Base-by-base conservation (phyloP, 305 asterid species). In the Solanum chacoense region DNA sequence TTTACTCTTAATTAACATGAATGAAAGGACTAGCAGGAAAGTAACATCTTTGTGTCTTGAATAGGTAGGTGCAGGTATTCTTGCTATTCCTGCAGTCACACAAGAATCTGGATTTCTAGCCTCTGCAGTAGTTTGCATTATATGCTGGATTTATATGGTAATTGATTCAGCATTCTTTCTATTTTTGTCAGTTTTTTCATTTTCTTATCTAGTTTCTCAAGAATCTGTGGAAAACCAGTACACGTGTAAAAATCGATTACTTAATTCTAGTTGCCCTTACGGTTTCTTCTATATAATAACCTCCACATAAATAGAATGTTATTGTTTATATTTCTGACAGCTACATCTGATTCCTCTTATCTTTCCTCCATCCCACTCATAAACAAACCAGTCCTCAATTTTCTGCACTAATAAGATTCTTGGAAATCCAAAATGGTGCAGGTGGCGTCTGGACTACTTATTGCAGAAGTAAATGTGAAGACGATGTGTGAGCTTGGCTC, bases 391-490 rank as follows among this genome's bases (percentile, higher is more conserved):
- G 65, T 78, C 88, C 78, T 79, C 35, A 11, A 32, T 81, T 89
- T 73, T 37, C 75, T 28, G 80, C 73, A 65, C 50, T 78, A 87
- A 36, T 87, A 50, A 90, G 85, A 63, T 79, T 20, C 55, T 87
- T 87, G 74, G 40, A 59, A 91, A 83, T 73, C 34, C 86, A 69
- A 69, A 90, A 38, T 91, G 90, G 81, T 92, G 91, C 91, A 97
- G 98, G 98, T 96, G 29, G 91, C 90, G 79, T 95, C 96, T 88
- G 99, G 99, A 88, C 94, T 97, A 91, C 98, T 97, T 85, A 71
- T 97, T 92, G 99, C 99, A 22, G 99, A 97, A 96, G 98, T 97
- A 89, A 97, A 97, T 91, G 99, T 97, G 91, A 97, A 94, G 91
- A 97, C 98, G 40, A 97, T 97, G 99, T 93, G 96, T 88, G 98